phyloP scores from a whole-genome alignment of 441 rosid species.

The Pelargonium fulgidum region DNA sequence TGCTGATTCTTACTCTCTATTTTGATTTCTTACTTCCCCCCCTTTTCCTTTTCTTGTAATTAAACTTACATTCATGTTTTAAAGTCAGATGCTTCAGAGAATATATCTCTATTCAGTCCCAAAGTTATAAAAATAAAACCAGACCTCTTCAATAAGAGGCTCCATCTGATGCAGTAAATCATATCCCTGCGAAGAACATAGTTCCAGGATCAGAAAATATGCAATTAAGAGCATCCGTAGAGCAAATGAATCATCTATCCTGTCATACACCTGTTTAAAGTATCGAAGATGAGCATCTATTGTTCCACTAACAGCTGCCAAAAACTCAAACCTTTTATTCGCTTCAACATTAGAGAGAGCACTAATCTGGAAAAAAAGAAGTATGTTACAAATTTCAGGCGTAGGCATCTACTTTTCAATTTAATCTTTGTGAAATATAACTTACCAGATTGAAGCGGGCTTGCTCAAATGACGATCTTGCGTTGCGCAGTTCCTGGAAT shows the following conservation, averaged over 20 bases:
- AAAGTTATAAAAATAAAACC: background rate
- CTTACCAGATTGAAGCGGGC: conserved; percentile 88
- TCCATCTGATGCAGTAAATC: conserved; percentile 98
- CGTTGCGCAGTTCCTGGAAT: conserved; percentile 81
- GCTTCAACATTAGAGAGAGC: conserved; percentile 96
- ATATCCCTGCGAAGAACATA: conserved; percentile 53
- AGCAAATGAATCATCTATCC: conserved; percentile 5
- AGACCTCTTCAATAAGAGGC: conserved; percentile 92
- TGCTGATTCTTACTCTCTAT: background rate
- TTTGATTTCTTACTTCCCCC: background rate
- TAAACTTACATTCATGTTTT: background rate
- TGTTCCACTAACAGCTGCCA: conserved; percentile 95
- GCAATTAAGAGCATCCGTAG: conserved; percentile 14
- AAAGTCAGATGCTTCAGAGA: background rate
- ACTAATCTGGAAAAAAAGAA: conserved; percentile 50
- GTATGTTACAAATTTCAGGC: conserved; percentile 13
- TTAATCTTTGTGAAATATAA: conserved; percentile 18
- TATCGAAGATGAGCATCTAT: conserved; percentile 99
- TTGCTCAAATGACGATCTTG: conserved; percentile 91
- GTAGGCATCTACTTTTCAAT: conserved; percentile 4
- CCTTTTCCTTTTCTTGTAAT: background rate
- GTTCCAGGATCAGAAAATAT: conserved; percentile 19
- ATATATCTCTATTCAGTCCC: background rate
- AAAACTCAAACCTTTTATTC: conserved; percentile 91
- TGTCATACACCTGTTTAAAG: conserved; percentile 70